Percentiles rank a stretch among this genome's conserved stretches.
phyloP scores from a whole-genome alignment of 192 early-diverging fungal genomes.

The Umbelopsis isabellina region DNA sequence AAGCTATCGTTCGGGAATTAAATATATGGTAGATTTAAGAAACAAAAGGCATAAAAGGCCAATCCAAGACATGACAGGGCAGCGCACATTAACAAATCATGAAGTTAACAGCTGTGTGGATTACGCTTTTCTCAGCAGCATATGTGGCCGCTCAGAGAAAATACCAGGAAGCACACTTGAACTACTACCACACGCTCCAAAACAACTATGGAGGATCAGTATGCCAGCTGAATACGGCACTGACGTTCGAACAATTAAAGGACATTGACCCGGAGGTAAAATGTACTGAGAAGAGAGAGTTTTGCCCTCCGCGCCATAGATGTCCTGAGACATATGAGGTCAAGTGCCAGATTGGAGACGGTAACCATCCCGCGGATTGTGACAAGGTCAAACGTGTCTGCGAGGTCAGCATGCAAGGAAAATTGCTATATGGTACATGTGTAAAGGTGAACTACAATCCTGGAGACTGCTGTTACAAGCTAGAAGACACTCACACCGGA shows the following conservation, averaged over 20 bases:
- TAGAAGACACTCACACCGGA: background rate
- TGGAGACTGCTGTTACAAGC: background rate
- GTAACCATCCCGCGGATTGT: background rate
- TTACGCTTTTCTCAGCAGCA: too few relatives aligned
- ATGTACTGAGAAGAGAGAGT: background rate
- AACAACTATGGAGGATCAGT: background rate
- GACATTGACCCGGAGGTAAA: background rate
- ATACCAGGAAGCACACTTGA: background rate
- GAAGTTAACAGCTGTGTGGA: too few relatives aligned
- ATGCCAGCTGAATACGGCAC: background rate
- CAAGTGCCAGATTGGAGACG: background rate
- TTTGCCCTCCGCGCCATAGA: too few relatives aligned
- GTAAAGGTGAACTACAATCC: background rate
- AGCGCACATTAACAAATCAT: too few relatives aligned
- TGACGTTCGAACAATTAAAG: background rate
- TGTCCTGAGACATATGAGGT: too few relatives aligned
- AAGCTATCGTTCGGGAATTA: too few relatives aligned
- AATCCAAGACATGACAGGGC: too few relatives aligned
- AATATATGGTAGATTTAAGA: too few relatives aligned
- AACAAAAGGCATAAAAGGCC: too few relatives aligned
- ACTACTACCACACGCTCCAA: background rate
- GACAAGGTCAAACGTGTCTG: constrained; percentile 11
- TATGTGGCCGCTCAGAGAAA: too few relatives aligned
- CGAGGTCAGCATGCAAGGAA: background rate
- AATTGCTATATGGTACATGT: constrained; percentile 7